A percentile compares a stretch with the other conserved stretches of the same genome.
Conservation (phyloP, 2,329 filamentous ascomycete species). For the Dactylellina leptospora region DNA sequence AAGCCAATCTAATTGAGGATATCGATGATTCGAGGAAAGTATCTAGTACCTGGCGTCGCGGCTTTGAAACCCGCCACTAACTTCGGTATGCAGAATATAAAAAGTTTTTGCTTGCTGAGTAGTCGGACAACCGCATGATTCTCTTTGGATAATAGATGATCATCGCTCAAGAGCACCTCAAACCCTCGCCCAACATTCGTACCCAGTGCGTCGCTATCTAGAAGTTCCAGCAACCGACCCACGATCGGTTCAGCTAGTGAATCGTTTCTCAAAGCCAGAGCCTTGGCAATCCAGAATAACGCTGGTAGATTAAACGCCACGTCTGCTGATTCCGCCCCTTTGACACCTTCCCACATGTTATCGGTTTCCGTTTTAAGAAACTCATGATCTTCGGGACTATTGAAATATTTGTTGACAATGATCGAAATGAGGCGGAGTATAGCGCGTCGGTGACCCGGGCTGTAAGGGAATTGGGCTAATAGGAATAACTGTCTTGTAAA, state of each 20-base stretch:
- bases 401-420: slow-evolving; percentile 60
- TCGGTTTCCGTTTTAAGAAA: slow-evolving; percentile 39
- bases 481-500: slow-evolving; percentile 60
- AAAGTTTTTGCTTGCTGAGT: slow-evolving; percentile 71
- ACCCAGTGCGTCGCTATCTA: slow-evolving; percentile 63
- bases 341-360: slow-evolving; percentile 37
- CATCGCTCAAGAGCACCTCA: slow-evolving; percentile 68
- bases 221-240: slow-evolving; percentile 51
- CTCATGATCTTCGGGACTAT: slow-evolving; percentile 43
- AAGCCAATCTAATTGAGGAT: not conserved
- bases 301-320: slow-evolving; percentile 64
- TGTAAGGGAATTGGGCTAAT: slow-evolving; percentile 58
- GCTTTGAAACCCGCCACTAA: slow-evolving; percentile 63
- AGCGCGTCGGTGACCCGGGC: slow-evolving; percentile 60
- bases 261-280: slow-evolving; percentile 64
- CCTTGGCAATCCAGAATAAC: slow-evolving; percentile 70
- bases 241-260: slow-evolving; percentile 54
- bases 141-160: slow-evolving; percentile 69
- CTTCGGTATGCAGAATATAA: slow-evolving; percentile 68
- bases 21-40: not conserved
- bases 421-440: slow-evolving; percentile 62
- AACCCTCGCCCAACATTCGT: slow-evolving; percentile 68
- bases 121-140: slow-evolving; percentile 71
- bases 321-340: slow-evolving; percentile 55
- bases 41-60: slow-evolving; percentile 58